Percentiles rank a stretch among this genome's conserved stretches.
Conservation (phyloP, 352 stramenopile genomes). For the Halophytophthora batemanensis region DNA sequence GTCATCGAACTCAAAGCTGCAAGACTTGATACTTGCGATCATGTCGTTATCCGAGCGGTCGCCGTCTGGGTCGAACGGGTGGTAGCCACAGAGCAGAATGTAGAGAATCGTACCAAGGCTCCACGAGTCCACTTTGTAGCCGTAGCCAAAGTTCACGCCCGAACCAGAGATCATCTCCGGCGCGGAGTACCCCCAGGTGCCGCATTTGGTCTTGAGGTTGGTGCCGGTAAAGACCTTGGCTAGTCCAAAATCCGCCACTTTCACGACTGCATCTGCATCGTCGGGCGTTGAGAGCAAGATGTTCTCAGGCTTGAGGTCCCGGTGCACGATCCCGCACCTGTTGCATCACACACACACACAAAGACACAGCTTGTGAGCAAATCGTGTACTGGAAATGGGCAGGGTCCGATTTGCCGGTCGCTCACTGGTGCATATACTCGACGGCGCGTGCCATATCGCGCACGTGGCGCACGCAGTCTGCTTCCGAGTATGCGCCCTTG, state of each 20-base stretch:
- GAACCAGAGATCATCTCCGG: constrained; percentile 85
- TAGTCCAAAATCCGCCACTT: constrained; percentile 84
- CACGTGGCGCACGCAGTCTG: constrained; percentile 73
- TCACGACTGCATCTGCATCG: constrained; percentile 59
- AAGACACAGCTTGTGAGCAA: constrained; percentile 3
- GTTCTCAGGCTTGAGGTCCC: constrained; percentile 84
- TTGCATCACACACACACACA: constrained; percentile 4
- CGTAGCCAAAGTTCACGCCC: constrained; percentile 65
- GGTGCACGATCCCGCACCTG: constrained; percentile 75
- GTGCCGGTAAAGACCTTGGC: constrained; percentile 76
- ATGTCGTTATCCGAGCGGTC: constrained; percentile 77
- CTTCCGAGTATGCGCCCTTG: constrained; percentile 81
- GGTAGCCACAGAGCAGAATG: constrained; percentile 83
- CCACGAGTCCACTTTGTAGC: constrained; percentile 86
- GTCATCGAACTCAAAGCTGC: constrained; percentile 72
- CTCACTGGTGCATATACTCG: constrained; percentile 68
- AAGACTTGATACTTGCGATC: constrained; percentile 77
- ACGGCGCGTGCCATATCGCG: constrained; percentile 64
- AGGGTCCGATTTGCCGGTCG: too few species aligned
- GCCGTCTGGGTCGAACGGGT: constrained; percentile 80
- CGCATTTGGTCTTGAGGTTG: constrained; percentile 78
- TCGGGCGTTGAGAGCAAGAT: constrained; percentile 68
- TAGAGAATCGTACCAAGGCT: constrained; percentile 86
- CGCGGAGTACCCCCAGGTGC: constrained; percentile 77
- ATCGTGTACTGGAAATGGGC: not conserved